These are phyloP conservation scores for Adenanthera pavonina DNA, from an alignment of 306 rosid genomes.

Conservation along the genomic window DNA sequence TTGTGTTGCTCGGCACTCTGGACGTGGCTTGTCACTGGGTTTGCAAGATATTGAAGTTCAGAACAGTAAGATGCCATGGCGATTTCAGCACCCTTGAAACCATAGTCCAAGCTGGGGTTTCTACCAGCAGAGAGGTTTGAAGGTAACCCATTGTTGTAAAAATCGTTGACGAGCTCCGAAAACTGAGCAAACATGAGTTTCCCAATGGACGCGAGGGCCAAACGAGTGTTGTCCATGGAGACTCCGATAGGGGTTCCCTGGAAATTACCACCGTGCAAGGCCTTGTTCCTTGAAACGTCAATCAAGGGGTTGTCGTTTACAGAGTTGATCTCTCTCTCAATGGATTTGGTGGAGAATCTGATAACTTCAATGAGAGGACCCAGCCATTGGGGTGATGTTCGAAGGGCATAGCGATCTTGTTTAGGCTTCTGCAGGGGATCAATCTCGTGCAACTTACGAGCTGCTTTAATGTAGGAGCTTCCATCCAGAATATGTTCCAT, in stretches of 20 bases:
- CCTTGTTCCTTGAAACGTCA: slow-evolving; percentile 93
- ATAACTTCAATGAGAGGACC: slow-evolving; percentile 92
- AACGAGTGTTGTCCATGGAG: slow-evolving; percentile 92
- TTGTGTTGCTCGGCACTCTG: slow-evolving; percentile 95
- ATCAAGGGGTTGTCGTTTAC: slow-evolving; percentile 93
- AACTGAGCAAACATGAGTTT: slow-evolving; percentile 94
- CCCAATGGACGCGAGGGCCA: slow-evolving; percentile 87
- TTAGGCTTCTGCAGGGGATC: slow-evolving; percentile 93
- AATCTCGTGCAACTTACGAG: slow-evolving; percentile 69
- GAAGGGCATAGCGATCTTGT: slow-evolving; percentile 81
- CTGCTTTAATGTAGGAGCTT: slow-evolving; percentile 73
- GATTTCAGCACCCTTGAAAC: slow-evolving; percentile 88
- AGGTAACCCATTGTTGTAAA: slow-evolving; percentile 85
- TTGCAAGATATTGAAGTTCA: slow-evolving; percentile 79
- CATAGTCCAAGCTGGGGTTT: slow-evolving; percentile 90
- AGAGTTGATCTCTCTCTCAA: slow-evolving; percentile 88
- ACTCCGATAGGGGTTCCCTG: slow-evolving; percentile 98
- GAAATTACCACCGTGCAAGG: slow-evolving; percentile 91
- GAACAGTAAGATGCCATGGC: slow-evolving; percentile 98
- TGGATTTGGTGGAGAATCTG: slow-evolving; percentile 80
- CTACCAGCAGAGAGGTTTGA: slow-evolving; percentile 80
- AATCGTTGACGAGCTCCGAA: slow-evolving; percentile 89
- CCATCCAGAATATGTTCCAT: slow-evolving; percentile 96
- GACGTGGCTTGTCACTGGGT: slow-evolving; percentile 89
- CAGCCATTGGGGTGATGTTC: slow-evolving; percentile 97